Evolutionary conservation across 352 stramenopile species (phyloP).

Genomic region (Phytophthora colocasiae): DNA sequence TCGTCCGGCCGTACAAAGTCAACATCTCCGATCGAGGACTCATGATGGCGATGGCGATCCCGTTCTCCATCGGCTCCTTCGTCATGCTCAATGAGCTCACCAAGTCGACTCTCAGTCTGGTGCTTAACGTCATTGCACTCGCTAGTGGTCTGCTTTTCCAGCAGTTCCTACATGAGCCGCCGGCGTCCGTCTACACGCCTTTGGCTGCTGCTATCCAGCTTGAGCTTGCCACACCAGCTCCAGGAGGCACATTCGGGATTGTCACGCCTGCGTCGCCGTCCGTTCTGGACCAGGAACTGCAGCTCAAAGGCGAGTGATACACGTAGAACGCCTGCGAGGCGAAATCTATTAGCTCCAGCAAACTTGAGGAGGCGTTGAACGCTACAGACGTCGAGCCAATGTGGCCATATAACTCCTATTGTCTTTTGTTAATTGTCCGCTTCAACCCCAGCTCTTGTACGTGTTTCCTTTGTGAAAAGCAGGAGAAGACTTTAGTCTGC

Average conservation of each 20-base stretch:
- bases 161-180: slow-evolving; percentile 53
- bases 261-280: slow-evolving; percentile 28
- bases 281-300: slow-evolving; percentile 19
- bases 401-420: slow-evolving; percentile 26
- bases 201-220: slow-evolving; percentile 42
- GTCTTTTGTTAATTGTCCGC: slow-evolving; percentile 22
- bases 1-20: slow-evolving; percentile 84
- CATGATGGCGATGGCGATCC: slow-evolving; percentile 50
- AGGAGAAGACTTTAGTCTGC: slow-evolving; percentile 1
- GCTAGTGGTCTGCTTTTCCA: slow-evolving; percentile 61
- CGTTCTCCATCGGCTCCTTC: slow-evolving; percentile 66
- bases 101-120: slow-evolving; percentile 60
- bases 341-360: slow-evolving; percentile 16
- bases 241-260: slow-evolving; percentile 29
- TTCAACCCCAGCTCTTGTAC: slow-evolving; percentile 19
- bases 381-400: slow-evolving; percentile 10
- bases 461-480: slow-evolving; percentile 13
- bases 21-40: slow-evolving; percentile 65
- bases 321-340: not conserved
- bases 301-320: slow-evolving; percentile 28
- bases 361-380: slow-evolving; percentile 6
- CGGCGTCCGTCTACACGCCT: slow-evolving; percentile 47
- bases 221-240: slow-evolving; percentile 22
- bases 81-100: slow-evolving; percentile 75
- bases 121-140: slow-evolving; percentile 62